Conservation (phyloP, 2,329 filamentous ascomycete genomes). For the Beauveria asiatica region DNA sequence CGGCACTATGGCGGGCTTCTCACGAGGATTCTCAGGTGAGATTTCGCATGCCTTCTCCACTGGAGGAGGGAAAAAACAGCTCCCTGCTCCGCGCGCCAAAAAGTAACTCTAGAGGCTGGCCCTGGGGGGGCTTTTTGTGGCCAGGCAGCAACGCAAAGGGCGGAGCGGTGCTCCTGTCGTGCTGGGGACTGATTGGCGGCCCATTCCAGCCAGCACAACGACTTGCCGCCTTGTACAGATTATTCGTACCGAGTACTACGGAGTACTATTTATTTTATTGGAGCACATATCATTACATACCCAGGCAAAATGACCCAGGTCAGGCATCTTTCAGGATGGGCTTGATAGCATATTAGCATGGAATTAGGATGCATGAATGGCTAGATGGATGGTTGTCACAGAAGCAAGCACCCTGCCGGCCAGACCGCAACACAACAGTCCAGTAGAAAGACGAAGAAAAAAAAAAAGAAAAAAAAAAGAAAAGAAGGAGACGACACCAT, state of each 20-base stretch:
- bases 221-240: background rate
- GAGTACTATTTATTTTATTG: too few relatives aligned
- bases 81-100: background rate
- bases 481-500: background rate
- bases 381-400: background rate
- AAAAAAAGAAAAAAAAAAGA: background rate
- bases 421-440: too few relatives aligned
- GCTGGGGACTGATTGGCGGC: conserved; percentile 25
- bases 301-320: too few relatives aligned
- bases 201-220: conserved; percentile 14
- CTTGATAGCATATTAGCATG: too few relatives aligned
- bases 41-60: conserved; percentile 4
- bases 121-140: too few relatives aligned
- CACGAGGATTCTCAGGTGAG: conserved; percentile 10
- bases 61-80: background rate
- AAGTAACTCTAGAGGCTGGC: background rate
- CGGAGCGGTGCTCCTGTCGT: conserved; percentile 20
- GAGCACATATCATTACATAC: too few relatives aligned
- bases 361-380: background rate
- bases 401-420: background rate
- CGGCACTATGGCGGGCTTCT: conserved; percentile 7
- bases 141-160: conserved; percentile 3
- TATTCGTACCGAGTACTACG: background rate
- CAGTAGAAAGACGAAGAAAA: background rate
- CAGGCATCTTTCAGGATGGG: too few relatives aligned